phyloP scores from a whole-genome alignment of 2,329 filamentous ascomycete genomes.

The Sporothrix curviconia region DNA sequence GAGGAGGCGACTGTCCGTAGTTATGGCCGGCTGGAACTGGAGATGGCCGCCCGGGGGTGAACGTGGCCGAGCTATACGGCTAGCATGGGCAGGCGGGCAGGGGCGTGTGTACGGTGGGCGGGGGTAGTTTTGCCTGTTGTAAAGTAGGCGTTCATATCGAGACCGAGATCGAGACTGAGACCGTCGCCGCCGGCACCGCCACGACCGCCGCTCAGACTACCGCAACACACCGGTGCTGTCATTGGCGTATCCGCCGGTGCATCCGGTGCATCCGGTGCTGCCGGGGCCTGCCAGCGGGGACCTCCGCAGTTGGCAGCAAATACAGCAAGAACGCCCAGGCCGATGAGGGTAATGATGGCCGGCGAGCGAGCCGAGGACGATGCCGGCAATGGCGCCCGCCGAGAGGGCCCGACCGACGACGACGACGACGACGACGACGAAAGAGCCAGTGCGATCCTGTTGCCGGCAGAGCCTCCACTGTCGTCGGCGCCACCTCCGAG shows the following conservation, averaged over 20 bases:
- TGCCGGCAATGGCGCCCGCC: conserved; percentile 52
- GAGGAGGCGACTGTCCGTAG: background rate
- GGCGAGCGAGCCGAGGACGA: conserved; percentile 46
- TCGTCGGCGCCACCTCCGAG: conserved; percentile 31
- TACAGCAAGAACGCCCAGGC: conserved; percentile 41
- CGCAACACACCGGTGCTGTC: no score
- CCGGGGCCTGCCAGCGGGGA: background rate
- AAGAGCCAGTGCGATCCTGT: no score
- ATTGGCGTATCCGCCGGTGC: background rate
- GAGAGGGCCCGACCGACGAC: conserved; percentile 10
- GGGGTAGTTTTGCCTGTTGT: no score
- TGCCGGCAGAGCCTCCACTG: conserved; percentile 15
- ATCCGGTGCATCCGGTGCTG: background rate
- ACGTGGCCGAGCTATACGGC: no score
- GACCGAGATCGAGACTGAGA: no score
- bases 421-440: conserved; percentile 2
- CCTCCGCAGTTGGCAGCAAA: conserved; percentile 31
- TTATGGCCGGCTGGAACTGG: conserved; percentile 1
- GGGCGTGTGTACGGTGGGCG: no score
- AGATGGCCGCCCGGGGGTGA: background rate
- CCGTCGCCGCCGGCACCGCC: no score
- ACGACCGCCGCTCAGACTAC: no score
- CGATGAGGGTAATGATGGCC: conserved; percentile 37
- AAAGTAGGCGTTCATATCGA: conserved; percentile 5
- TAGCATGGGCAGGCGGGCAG: no score